These are phyloP conservation scores for Leucosporidium scottii DNA, from an alignment of 768 basidiomycete species.

Conservation along the genomic window DNA sequence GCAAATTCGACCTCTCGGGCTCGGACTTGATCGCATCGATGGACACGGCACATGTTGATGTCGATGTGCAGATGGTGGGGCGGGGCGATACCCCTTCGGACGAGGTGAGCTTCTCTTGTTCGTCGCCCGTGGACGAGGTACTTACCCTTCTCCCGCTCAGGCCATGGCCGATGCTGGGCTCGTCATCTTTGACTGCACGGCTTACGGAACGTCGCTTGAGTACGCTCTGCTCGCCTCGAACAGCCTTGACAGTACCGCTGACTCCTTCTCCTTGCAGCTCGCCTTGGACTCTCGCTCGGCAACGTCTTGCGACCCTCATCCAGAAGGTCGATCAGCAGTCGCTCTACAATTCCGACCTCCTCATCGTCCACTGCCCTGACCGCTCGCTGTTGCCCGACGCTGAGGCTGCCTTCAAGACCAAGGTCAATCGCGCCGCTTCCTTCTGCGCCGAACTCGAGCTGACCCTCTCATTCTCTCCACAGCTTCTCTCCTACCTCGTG, in stretches of 20 bases:
- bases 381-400: not conserved
- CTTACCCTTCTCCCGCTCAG: not conserved
- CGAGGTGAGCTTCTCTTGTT: too few relatives aligned
- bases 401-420: not conserved
- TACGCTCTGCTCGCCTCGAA: not conserved
- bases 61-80: conserved; percentile 1
- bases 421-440: not conserved
- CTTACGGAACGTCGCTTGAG: not conserved
- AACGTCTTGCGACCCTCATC: not conserved
- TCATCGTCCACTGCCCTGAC: not conserved
- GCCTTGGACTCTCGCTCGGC: not conserved
- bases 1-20: conserved; percentile 21
- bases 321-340: not conserved
- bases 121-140: too few relatives aligned
- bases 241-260: too few relatives aligned
- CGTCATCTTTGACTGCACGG: conserved; percentile 22
- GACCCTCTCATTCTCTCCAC: too few relatives aligned
- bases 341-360: not conserved
- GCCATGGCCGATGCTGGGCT: conserved; percentile 5
- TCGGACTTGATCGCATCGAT: not conserved
- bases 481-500: too few relatives aligned
- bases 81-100: not conserved
- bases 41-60: not conserved
- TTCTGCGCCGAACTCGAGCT: too few relatives aligned
- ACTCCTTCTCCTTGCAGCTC: not conserved